Percentiles rank a stretch among this genome's conserved stretches.
Evolutionary conservation across 1,284 basidiomycete genomes (phyloP).

Genomic region (Rhodofomes roseus): DNA sequence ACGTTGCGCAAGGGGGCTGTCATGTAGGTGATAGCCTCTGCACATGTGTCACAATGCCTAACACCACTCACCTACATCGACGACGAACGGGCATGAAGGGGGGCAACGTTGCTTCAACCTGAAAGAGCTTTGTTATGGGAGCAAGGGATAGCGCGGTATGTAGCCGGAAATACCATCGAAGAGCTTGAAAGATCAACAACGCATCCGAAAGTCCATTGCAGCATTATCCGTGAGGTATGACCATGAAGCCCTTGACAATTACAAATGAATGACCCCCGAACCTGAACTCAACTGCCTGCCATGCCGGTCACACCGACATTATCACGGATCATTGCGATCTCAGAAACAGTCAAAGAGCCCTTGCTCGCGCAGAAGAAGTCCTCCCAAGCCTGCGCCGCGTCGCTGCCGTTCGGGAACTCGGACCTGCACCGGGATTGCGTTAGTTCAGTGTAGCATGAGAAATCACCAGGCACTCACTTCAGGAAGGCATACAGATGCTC

Average conservation of each 20-base stretch:
- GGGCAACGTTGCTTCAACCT: no score
- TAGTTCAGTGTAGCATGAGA: background rate
- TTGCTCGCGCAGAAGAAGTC: slow-evolving; percentile 74
- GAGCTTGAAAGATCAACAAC: background rate
- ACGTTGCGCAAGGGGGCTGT: no score
- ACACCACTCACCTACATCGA: no score
- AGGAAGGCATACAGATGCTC: slow-evolving; percentile 62
- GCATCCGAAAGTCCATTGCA: background rate
- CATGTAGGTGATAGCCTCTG: no score
- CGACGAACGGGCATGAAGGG: no score
- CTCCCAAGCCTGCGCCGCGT: slow-evolving; percentile 65
- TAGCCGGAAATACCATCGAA: no score
- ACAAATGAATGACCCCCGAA: background rate
- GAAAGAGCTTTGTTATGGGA: no score
- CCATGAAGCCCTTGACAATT: background rate
- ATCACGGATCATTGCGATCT: slow-evolving; percentile 80
- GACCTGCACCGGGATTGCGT: slow-evolving; percentile 33
- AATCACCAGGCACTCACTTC: slow-evolving; percentile 36
- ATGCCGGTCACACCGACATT: slow-evolving; percentile 73
- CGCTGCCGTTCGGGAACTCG: slow-evolving; percentile 51
- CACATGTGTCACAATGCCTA: no score
- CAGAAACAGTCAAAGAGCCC: slow-evolving; percentile 59
- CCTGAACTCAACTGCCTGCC: slow-evolving; percentile 62
- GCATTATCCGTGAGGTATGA: background rate
- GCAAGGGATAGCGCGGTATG: no score